Evolutionary conservation across 768 basidiomycete species (phyloP).

Genomic region (Auriscalpium orientale): DNA sequence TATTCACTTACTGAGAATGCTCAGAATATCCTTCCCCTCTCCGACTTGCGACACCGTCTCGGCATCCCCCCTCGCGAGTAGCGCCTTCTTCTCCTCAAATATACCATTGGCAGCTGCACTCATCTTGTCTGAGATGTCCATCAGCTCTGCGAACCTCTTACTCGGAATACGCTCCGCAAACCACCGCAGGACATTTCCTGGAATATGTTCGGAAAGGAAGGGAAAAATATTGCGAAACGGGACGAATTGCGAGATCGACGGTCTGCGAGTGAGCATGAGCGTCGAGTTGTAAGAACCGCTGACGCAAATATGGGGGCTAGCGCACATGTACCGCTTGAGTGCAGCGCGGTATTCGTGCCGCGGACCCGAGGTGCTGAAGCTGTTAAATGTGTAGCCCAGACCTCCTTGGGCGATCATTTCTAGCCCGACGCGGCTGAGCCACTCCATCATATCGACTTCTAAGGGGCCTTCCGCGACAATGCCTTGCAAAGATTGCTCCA

Average conservation of each 20-base stretch:
- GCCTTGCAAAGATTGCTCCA: neutral
- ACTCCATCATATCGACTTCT: neutral
- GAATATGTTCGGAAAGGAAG: too few relatives aligned
- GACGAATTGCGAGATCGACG: too few relatives aligned
- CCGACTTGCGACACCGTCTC: constrained; percentile 22
- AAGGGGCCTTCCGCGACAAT: neutral
- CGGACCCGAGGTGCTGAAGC: neutral
- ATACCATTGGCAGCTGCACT: constrained; percentile 22
- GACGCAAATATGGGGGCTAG: neutral
- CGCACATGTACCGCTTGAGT: neutral
- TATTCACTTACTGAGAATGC: constrained; percentile 31
- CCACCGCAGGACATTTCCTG: too few relatives aligned
- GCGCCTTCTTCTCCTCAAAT: constrained; percentile 29
- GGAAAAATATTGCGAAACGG: too few relatives aligned
- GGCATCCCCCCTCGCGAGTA: constrained; percentile 26
- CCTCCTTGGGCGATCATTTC: neutral
- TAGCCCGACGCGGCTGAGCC: neutral
- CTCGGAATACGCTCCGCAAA: too few relatives aligned
- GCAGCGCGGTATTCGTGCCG: neutral
- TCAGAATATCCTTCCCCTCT: constrained; percentile 38
- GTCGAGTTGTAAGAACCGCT: too few relatives aligned
- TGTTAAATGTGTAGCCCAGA: neutral
- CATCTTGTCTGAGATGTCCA: neutral
- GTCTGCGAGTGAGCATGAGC: too few relatives aligned
- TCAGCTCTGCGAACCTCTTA: neutral